phyloP scores from a whole-genome alignment of 2,329 filamentous ascomycete genomes.

The Geoglossum cookeanum region DNA sequence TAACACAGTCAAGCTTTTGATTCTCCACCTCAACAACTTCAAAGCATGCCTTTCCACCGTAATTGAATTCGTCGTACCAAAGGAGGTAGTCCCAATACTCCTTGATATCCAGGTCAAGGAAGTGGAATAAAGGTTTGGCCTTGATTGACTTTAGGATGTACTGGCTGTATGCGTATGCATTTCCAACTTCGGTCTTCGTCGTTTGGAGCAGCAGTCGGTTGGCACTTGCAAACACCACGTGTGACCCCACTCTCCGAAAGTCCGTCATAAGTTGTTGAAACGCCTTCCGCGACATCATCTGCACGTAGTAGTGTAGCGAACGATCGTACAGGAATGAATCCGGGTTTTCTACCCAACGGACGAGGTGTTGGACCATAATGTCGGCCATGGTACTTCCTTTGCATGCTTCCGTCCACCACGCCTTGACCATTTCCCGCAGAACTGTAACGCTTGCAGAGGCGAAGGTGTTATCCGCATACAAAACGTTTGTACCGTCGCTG shows the following conservation, averaged over 20 bases:
- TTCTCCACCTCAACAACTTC: conserved; percentile 59
- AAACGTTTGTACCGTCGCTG: conserved; percentile 44
- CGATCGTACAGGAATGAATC: conserved; percentile 91
- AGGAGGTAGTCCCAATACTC: conserved; percentile 99
- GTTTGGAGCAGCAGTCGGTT: conserved; percentile 85
- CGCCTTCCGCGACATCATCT: conserved; percentile 95
- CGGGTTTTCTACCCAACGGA: conserved; percentile 90
- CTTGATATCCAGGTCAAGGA: conserved; percentile 90
- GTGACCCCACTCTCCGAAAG: conserved; percentile 84
- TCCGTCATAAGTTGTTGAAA: conserved; percentile 95
- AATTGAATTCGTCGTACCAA: conserved; percentile 99
- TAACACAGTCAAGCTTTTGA: conserved; percentile 72
- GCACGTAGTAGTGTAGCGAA: conserved; percentile 88
- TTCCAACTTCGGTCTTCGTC: conserved; percentile 88
- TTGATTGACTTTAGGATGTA: conserved; percentile 98
- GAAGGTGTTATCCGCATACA: conserved; percentile 79
- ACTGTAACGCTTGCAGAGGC: conserved; percentile 81
- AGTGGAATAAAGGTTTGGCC: conserved; percentile 86
- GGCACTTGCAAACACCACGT: conserved; percentile 85
- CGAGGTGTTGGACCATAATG: conserved; percentile 89
- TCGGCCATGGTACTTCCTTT: conserved; percentile 87
- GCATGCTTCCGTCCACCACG: conserved; percentile 94
- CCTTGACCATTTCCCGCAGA: conserved; percentile 92
- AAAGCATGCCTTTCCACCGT: conserved; percentile 80
- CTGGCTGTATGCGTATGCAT: conserved; percentile 89